Percentiles rank a stretch among this genome's conserved stretches.
Conservation (phyloP, 2,329 filamentous ascomycete species). For the Pseudogymnoascus verrucosus region DNA sequence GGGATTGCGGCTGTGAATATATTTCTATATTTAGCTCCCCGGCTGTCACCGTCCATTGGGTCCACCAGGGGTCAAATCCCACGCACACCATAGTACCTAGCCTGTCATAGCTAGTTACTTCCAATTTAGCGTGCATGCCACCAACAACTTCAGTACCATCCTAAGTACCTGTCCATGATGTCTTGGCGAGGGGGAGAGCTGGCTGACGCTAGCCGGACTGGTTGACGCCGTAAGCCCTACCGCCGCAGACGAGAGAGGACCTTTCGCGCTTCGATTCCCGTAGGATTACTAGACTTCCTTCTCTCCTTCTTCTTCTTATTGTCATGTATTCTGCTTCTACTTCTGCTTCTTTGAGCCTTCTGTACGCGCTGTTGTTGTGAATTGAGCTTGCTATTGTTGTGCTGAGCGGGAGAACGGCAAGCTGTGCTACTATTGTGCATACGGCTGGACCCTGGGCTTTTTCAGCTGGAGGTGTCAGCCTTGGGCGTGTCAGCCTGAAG, state of each 20-base stretch:
- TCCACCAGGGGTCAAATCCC: conserved; percentile 9
- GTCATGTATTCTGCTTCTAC: neutral
- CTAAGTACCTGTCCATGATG: neutral
- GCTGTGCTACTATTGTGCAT: conserved; percentile 1
- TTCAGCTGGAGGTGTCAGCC: conserved; percentile 6
- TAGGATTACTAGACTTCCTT: conserved; percentile 2
- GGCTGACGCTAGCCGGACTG: conserved; percentile 2
- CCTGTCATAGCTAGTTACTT: conserved; percentile 5
- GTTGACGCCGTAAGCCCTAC: conserved; percentile 9
- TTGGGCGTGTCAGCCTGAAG: conserved; percentile 8
- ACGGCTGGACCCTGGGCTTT: neutral
- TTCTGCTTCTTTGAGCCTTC: conserved; percentile 1
- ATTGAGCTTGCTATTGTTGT: conserved; percentile 4
- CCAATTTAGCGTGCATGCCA: neutral
- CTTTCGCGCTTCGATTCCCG: neutral
- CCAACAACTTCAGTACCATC: neutral
- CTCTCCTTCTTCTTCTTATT: neutral
- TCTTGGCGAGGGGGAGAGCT: neutral
- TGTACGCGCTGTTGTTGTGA: conserved; percentile 8
- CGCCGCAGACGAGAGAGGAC: conserved; percentile 7
- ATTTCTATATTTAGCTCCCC: conserved; percentile 8
- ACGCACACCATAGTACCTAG: neutral
- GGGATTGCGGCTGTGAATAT: conserved; percentile 1
- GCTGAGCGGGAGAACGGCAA: neutral
- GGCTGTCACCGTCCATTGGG: conserved; percentile 8